These are phyloP conservation scores for Trypanosoma brucei DNA, from an alignment of 208 protist species.

Conservation along the genomic window DNA sequence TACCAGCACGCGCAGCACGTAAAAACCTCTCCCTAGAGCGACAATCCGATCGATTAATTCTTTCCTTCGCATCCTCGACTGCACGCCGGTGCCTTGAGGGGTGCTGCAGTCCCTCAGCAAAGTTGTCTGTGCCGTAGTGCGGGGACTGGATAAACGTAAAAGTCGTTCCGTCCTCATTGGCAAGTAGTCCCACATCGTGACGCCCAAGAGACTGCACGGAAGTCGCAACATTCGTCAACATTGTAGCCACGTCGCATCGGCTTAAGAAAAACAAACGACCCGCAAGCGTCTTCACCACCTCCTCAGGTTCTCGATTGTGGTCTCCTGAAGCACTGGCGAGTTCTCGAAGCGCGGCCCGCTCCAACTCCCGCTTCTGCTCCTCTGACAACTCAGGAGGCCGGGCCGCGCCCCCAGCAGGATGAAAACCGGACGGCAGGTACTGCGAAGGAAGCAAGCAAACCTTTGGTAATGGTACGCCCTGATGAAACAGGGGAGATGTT, in stretches of 20 bases:
- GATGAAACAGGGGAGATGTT: constrained; percentile 13
- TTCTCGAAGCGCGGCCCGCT: constrained; percentile 31
- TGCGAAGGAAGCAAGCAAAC: background rate
- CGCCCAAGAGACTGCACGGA: constrained; percentile 77
- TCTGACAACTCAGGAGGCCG: constrained; percentile 18
- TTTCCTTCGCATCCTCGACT: constrained; percentile 45
- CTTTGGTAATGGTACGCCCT: constrained; percentile 11
- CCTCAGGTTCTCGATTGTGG: constrained; percentile 70
- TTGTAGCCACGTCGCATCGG: constrained; percentile 62
- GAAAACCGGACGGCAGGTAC: background rate
- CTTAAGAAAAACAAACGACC: constrained; percentile 70
- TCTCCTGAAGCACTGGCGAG: constrained; percentile 45
- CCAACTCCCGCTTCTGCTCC: constrained; percentile 35
- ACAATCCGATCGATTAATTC: constrained; percentile 48
- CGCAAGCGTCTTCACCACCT: constrained; percentile 62
- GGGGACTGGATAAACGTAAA: constrained; percentile 77
- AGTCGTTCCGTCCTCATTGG: constrained; percentile 69
- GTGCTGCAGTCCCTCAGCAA: constrained; percentile 12
- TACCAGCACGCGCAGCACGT: constrained; percentile 8
- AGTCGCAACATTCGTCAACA: constrained; percentile 57
- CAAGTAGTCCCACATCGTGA: constrained; percentile 74
- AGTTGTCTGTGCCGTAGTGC: constrained; percentile 39
- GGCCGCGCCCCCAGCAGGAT: background rate
- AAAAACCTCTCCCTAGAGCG: constrained; percentile 34
- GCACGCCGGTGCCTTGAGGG: constrained; percentile 43